phyloP scores from a whole-genome alignment of 2,329 filamentous ascomycete genomes.

The Neopestalotiopsis sp. region DNA sequence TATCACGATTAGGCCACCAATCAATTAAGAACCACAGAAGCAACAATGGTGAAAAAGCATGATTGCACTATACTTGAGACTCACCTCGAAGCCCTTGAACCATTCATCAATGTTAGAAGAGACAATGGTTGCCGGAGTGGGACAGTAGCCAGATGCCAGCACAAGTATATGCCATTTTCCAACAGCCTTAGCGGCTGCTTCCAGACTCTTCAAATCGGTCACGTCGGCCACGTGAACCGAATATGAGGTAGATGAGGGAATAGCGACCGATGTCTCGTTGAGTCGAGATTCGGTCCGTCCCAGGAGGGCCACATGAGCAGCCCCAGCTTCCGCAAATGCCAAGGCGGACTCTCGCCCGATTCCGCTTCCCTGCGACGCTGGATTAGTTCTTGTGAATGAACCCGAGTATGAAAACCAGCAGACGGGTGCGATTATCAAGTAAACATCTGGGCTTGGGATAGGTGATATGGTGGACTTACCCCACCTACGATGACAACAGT shows the following conservation, averaged over 20 bases:
- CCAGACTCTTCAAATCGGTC: background rate
- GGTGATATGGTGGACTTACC: background rate
- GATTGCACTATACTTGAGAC: background rate
- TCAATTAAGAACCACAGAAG: too few relatives aligned
- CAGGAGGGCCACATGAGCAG: background rate
- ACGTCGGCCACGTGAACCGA: background rate
- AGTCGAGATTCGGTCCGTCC: background rate
- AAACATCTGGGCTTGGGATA: too few relatives aligned
- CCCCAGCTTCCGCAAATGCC: background rate
- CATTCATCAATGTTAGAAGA: constrained; percentile 26
- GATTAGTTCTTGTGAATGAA: too few relatives aligned
- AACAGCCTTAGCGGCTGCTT: background rate
- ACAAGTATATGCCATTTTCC: constrained; percentile 6
- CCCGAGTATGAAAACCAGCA: too few relatives aligned
- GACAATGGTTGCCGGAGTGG: background rate
- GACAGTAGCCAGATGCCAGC: background rate
- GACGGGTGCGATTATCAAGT: too few relatives aligned
- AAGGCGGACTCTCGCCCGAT: constrained; percentile 5
- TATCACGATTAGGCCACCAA: background rate
- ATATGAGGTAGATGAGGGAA: background rate
- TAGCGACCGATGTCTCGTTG: background rate
- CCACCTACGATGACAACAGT: constrained; percentile 2
- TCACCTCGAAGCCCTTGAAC: constrained; percentile 32
- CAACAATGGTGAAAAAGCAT: too few relatives aligned
- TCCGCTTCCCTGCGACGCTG: background rate